These are phyloP conservation scores for Ambrosia artemisiifolia DNA, from an alignment of 129 eudicot species.

Conservation along the genomic window DNA sequence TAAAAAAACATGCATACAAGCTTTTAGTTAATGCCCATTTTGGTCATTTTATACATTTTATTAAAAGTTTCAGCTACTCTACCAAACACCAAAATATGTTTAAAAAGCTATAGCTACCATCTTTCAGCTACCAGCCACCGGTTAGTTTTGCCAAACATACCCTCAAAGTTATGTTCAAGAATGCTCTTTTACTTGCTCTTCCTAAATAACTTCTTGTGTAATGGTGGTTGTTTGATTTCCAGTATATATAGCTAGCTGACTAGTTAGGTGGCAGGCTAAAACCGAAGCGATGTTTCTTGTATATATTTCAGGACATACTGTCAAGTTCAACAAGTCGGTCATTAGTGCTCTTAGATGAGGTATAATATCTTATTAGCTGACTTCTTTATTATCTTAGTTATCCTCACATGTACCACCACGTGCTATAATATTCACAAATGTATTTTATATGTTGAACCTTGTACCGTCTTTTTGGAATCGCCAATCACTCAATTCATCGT, in stretches of 20 bases:
- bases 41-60: no score
- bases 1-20: no score
- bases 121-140: no score
- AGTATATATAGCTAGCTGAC: neutral
- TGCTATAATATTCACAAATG: neutral
- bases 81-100: no score
- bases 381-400: slow-evolving; percentile 17
- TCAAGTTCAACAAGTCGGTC: slow-evolving; percentile 62
- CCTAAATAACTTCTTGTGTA: slow-evolving; percentile 6
- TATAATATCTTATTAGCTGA: slow-evolving; percentile 35
- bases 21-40: no score
- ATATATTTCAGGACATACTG: slow-evolving; percentile 62
- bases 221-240: neutral
- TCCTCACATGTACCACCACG: neutral
- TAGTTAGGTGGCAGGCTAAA: slow-evolving; percentile 7
- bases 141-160: no score
- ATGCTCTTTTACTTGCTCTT: slow-evolving; percentile 1
- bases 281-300: slow-evolving; percentile 3
- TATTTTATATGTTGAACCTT: neutral
- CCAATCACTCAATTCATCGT: neutral
- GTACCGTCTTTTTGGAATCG: neutral
- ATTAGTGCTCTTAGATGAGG: slow-evolving; percentile 93
- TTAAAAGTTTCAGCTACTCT: no score
- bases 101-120: no score
- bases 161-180: neutral